Evolutionary conservation across 192 early-diverging fungal genomes (phyloP).

Genomic region (Coemansia sp.): DNA sequence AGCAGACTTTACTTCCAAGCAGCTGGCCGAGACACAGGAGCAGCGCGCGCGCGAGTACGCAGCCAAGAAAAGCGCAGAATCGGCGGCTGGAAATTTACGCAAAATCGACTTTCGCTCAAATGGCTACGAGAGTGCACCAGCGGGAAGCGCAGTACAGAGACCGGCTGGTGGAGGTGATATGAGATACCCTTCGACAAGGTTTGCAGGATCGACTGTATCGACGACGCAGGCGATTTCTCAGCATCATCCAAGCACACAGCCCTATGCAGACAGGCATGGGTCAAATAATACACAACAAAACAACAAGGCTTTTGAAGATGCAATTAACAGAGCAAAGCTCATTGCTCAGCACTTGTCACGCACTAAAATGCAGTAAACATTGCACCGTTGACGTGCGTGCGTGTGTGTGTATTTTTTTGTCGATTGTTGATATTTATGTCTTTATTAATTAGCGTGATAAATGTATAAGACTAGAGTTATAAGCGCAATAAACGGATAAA

Average conservation of each 20-base stretch:
- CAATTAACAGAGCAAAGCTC: constrained; percentile 35
- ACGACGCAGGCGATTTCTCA: background rate
- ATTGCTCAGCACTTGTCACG: constrained; percentile 40
- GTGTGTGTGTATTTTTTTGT: background rate
- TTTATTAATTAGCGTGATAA: no score
- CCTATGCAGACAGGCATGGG: constrained; percentile 1
- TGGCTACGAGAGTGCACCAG: background rate
- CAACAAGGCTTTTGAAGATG: constrained; percentile 27
- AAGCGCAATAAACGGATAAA: no score
- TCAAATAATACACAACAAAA: no score
- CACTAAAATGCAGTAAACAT: constrained; percentile 3
- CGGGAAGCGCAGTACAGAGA: background rate
- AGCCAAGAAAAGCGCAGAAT: constrained; percentile 22
- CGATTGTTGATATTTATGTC: no score
- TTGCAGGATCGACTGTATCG: no score
- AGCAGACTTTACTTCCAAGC: constrained; percentile 21
- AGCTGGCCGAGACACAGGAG: constrained; percentile 39
- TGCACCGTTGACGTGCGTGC: no score
- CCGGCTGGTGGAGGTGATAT: no score
- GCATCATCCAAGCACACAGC: background rate
- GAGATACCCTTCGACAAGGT: no score
- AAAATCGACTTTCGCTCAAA: constrained; percentile 30
- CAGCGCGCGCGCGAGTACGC: constrained; percentile 33
- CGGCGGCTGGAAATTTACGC: constrained; percentile 12
- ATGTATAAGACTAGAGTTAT: no score